Conservation (phyloP, 2,329 filamentous ascomycete species). For the Exophiala sp. region DNA sequence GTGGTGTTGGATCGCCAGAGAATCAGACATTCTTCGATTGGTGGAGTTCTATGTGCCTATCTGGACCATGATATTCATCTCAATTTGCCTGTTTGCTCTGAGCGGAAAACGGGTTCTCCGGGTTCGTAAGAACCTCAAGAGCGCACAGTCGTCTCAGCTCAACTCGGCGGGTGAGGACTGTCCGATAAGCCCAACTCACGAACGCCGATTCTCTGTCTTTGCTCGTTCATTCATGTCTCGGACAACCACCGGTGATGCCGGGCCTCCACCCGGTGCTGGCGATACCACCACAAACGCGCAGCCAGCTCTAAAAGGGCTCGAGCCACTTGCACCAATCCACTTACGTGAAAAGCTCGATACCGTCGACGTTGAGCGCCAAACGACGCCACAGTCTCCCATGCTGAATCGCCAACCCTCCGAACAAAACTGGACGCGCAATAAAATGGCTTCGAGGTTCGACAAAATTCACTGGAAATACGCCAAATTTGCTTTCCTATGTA, state of each 20-base stretch:
- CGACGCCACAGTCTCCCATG: neutral
- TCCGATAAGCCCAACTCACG: neutral
- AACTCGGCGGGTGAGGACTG: neutral
- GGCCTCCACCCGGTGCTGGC: neutral
- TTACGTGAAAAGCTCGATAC: conserved; percentile 8
- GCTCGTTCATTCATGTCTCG: conserved; percentile 7
- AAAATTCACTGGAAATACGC: conserved; percentile 21
- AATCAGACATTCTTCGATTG: conserved; percentile 13
- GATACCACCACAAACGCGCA: neutral
- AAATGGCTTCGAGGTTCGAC: conserved; percentile 15
- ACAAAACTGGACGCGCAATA: conserved; percentile 3
- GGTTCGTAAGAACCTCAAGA: conserved; percentile 16
- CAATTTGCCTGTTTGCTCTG: conserved; percentile 14
- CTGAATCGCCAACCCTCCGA: conserved; percentile 3
- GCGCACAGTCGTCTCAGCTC: conserved; percentile 6
- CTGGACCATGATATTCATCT: conserved; percentile 15
- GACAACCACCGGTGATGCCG: neutral
- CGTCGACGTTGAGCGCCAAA: neutral
- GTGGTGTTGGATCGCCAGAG: conserved; percentile 22
- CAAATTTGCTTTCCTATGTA: conserved; percentile 21
- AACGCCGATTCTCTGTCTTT: conserved; percentile 10
- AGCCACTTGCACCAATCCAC: conserved; percentile 13
- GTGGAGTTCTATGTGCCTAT: conserved; percentile 19
- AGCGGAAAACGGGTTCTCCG: conserved; percentile 19
- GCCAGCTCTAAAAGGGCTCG: conserved; percentile 5